Base-by-base conservation (phyloP, 768 basidiomycete species). In the Cystofilobasidium bisporidii region DNA sequence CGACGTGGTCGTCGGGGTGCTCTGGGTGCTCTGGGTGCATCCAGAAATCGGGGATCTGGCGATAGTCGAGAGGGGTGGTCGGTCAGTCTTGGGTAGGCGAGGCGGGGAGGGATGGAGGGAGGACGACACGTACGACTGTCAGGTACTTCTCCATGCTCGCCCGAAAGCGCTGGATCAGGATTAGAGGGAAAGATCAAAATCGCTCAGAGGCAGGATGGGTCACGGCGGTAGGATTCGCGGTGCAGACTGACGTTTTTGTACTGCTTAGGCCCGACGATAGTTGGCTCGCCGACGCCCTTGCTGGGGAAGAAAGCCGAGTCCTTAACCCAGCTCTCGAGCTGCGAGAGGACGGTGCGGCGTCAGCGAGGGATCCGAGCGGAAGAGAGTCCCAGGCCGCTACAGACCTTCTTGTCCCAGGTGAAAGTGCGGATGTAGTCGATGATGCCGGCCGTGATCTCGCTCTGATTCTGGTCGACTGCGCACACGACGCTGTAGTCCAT, bases 211-310 rank as follows among this genome's bases (percentile, higher is more conserved):
- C n/a, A n/a, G n/a, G n/a, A n/a, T n/a, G n/a, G n/a, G n/a, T n/a
- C n/a, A n/a, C n/a, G n/a, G n/a, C n/a, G n/a, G n/a, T n/a, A n/a
- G n/a, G n/a, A n/a, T n/a, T n/a, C 36, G 36, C 5, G 36, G 12
- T 5, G 36, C 36, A 12, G 36, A 38, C 53, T 2, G 3, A 56
- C 53, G 53, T 28, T 53, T 72, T 89, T 82, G 79, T 98, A 98
- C 76, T 93, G 90, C 75, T 86, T 92, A 2, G 94, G 94, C 3
- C 92, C 94, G 30, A 97, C 89, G 72, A 99, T 93, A 0, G 94
- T 98, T 0, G 96, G 94, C 71, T 94, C 94, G 14, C 91, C 91
- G 73, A 83, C 86, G 50, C 85, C 86, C 53, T 83, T 87, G 58
- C 80, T 79, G 56, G 90, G 92, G 28, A 98, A 80, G 77, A 93